A percentile compares a stretch with the other conserved stretches of the same genome.
Evolutionary conservation across 73 alveolate genomes (phyloP).

Genomic region (Blepharisma japonicum): DNA sequence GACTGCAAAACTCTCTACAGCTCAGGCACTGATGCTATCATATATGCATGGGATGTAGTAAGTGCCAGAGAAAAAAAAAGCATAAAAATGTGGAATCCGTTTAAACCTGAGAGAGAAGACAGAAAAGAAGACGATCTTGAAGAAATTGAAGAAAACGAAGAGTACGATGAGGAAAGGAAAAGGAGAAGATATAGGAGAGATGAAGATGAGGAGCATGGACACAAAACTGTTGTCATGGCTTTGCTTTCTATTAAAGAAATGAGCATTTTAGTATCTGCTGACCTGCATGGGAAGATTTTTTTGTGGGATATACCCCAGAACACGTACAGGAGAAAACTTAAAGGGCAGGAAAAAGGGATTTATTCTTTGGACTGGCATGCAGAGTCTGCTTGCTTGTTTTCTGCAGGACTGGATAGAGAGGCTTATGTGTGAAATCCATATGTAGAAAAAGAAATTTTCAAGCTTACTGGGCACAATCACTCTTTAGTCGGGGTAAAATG

Average conservation of each 20-base stretch:
- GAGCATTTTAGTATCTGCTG: conserved; percentile 79
- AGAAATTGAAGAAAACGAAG: no score
- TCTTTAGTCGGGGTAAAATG: conserved; percentile 93
- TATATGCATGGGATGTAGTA: conserved; percentile 85
- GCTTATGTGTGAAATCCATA: conserved; percentile 93
- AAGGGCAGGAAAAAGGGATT: conserved; percentile 81
- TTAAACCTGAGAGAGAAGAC: conserved; percentile 8
- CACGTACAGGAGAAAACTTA: conserved; percentile 50
- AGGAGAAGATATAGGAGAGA: neutral
- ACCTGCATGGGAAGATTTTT: conserved; percentile 78
- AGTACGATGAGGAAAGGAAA: no score
- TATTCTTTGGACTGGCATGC: conserved; percentile 86
- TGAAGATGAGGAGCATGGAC: conserved; percentile 73
- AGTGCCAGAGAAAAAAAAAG: conserved; percentile 72
- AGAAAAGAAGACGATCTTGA: no score
- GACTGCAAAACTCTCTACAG: conserved; percentile 60
- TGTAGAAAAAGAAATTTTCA: conserved; percentile 95
- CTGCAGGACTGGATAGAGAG: conserved; percentile 92
- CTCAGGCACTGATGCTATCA: conserved; percentile 94
- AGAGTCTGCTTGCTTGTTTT: conserved; percentile 60
- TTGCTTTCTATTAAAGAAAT: conserved; percentile 71
- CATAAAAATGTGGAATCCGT: conserved; percentile 83
- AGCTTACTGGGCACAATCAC: conserved; percentile 95
- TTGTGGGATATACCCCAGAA: conserved; percentile 80
- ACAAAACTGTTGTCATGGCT: conserved; percentile 79